These are phyloP conservation scores for Fomitopsis pinicola DNA, from an alignment of 1,284 basidiomycete genomes.

Conservation along the genomic window DNA sequence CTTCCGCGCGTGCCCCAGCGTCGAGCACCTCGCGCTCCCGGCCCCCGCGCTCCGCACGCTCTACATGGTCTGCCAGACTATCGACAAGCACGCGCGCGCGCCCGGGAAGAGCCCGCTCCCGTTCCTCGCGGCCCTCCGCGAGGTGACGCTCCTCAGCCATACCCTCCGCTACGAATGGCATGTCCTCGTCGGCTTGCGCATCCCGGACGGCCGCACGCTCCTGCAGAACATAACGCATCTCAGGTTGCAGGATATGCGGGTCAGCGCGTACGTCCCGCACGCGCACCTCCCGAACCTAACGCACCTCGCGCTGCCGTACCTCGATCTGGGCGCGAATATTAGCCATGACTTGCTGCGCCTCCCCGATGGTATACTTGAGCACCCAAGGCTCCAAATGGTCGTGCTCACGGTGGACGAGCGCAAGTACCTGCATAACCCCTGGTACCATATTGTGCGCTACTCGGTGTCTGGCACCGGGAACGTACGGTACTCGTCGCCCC, in stretches of 20 bases:
- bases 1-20: conserved; percentile 17
- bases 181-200: conserved; percentile 14
- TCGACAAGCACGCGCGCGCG: background rate
- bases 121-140: conserved; percentile 11
- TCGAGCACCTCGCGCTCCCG: conserved; percentile 22
- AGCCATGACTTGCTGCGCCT: conserved; percentile 14
- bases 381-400: conserved; percentile 18
- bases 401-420: conserved; percentile 22
- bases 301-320: conserved; percentile 23
- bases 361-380: conserved; percentile 17
- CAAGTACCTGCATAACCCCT: conserved; percentile 19
- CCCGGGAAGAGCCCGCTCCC: background rate
- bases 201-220: conserved; percentile 11
- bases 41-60: conserved; percentile 20
- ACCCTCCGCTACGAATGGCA: conserved; percentile 24
- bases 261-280: conserved; percentile 21
- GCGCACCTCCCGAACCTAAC: conserved; percentile 24
- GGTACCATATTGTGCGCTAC: conserved; percentile 17
- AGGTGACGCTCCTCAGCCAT: conserved; percentile 22
- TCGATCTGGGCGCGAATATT: conserved; percentile 20
- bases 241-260: conserved; percentile 20
- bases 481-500: conserved; percentile 11
- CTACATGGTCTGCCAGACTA: conserved; percentile 11
- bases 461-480: conserved; percentile 2
- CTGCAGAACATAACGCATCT: conserved; percentile 25